These are phyloP conservation scores for Verticillium albo-atrum DNA, from an alignment of 2,329 filamentous ascomycete species.

Conservation along the genomic window DNA sequence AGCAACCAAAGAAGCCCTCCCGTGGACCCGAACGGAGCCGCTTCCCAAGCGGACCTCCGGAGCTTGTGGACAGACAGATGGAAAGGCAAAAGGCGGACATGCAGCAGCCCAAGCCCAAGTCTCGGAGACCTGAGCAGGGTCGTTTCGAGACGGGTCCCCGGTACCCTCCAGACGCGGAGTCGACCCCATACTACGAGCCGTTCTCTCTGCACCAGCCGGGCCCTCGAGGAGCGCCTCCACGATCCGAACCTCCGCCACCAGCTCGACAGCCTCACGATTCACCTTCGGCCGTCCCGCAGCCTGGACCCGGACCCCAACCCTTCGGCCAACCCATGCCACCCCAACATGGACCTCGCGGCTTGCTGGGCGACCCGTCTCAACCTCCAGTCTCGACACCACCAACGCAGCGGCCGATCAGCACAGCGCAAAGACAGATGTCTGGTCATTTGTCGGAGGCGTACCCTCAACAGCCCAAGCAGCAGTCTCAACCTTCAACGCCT, in stretches of 20 bases:
- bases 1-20: conserved; percentile 19
- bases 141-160: not conserved
- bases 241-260: not conserved
- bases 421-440: conserved; percentile 21
- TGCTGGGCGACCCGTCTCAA: conserved; percentile 34
- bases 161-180: conserved; percentile 39
- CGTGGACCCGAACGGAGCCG: conserved; percentile 17
- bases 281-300: not conserved
- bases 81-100: conserved; percentile 25
- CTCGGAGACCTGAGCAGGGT: not conserved
- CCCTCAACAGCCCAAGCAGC: conserved; percentile 18
- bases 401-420: conserved; percentile 10
- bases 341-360: conserved; percentile 32
- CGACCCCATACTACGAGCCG: conserved; percentile 8
- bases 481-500: conserved; percentile 29
- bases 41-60: conserved; percentile 15
- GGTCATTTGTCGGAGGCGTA: conserved; percentile 23
- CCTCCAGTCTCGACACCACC: conserved; percentile 23
- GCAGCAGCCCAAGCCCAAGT: conserved; percentile 19
- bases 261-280: not conserved
- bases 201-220: not conserved
- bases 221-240: not conserved
- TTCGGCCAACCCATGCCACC: conserved; percentile 32
- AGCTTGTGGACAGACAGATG: conserved; percentile 18
- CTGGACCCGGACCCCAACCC: conserved; percentile 16